Evolutionary conservation across 176 grass and related monocot genomes (phyloP).

Genomic region (Avena eriantha): DNA sequence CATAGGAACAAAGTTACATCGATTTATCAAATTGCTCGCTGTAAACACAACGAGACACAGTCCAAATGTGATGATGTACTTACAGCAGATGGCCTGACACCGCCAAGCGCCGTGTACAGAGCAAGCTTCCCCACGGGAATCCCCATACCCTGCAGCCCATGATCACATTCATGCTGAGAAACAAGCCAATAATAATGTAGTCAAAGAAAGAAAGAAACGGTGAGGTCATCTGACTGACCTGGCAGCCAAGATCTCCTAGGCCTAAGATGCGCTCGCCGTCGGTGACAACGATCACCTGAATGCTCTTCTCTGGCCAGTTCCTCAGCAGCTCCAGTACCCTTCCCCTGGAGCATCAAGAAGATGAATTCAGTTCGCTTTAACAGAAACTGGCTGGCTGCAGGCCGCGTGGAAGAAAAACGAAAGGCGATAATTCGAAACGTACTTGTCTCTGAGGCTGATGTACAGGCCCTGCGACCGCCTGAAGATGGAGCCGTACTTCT

Average conservation of each 20-base stretch:
- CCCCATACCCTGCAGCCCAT: conserved; percentile 76
- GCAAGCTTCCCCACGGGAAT: conserved; percentile 94
- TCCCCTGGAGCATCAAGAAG: conserved; percentile 48
- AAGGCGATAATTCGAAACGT: neutral
- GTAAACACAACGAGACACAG: neutral
- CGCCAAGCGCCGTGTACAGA: conserved; percentile 86
- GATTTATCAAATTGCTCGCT: neutral
- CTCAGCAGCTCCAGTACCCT: conserved; percentile 81
- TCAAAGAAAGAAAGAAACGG: conserved; percentile 1
- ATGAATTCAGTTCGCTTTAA: conserved; percentile 14
- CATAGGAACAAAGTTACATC: neutral
- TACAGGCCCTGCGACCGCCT: conserved; percentile 75
- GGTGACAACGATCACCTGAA: conserved; percentile 92
- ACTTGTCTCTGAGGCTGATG: conserved; percentile 93
- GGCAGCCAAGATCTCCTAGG: conserved; percentile 94
- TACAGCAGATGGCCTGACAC: conserved; percentile 77
- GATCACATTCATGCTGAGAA: conserved; percentile 17
- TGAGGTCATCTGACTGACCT: conserved; percentile 51
- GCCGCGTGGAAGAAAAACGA: neutral
- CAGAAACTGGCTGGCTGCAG: neutral
- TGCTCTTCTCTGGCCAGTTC: conserved; percentile 95
- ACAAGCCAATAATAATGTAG: neutral
- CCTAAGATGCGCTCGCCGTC: conserved; percentile 94
- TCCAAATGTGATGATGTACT: conserved; percentile 23
- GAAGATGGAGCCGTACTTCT: conserved; percentile 92